Evolutionary conservation across 257 asterid genomes (phyloP), one percentile per base, ranked within the genome.

Genomic region (Handroanthus guayacan): DNA sequence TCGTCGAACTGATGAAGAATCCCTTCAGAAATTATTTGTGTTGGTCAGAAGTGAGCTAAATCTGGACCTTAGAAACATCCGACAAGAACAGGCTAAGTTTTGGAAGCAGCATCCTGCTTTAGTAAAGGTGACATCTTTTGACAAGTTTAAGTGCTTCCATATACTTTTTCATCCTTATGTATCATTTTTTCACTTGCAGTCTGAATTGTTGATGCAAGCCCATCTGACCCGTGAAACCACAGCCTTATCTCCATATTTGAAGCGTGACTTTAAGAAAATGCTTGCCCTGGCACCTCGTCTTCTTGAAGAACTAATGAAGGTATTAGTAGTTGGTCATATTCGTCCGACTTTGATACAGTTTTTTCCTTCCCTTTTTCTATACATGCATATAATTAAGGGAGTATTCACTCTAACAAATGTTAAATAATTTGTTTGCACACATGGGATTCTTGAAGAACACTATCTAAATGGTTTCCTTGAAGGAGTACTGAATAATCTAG

Each of bases 271-370:
- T 68, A 91, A 62, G 86, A 92, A 86, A 79, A 89, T 95, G 87
- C 97, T 95, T 84, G 87, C 89, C 79, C 90, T 91, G 73, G 96
- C 99, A 65, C 99, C 99, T 73, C 94, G 99, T 79, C 99, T 95
- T 79, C 95, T 95, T 78, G 99, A 95, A 87, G 99, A 95, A 78
- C 84, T 95, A 78, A 92, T 95, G 93, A 95, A 95, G 98, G 99
- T 95, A 80, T 57, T 80, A 0, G 41, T 60, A 80, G 72, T 65
- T 63, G 55, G 61, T 69, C 63, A 52, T 52, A 76, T 70, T 52
- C 39, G 20, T 39, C 44, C 6, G 16, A 51, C 71, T 66, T 9
- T 38, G 66, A 51, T 39, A 68, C 37, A n/a, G 34, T 58, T 39
- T 37, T 55, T 34, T 36, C 62, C 11, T 55, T 16, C 20, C 73